Base-by-base conservation (phyloP, 768 basidiomycete genomes). In the Pholiota conissans region DNA sequence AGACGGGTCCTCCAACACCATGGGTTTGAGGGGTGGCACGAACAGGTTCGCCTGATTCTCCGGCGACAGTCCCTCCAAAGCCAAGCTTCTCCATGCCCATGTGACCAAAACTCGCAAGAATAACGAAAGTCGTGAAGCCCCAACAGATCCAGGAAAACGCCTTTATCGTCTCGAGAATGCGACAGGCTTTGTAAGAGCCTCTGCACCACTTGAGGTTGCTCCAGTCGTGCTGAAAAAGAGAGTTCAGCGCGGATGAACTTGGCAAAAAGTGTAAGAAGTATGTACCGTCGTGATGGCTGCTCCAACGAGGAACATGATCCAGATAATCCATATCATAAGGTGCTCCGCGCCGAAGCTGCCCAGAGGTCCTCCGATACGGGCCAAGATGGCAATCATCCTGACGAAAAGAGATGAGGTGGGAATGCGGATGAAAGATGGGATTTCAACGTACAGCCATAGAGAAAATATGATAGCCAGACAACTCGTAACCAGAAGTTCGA, bases 121-220 rank as follows among this genome's bases (percentile, higher is more conserved):
- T 28, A 67, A 86, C 73, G 65, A 81, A 73, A 48, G 81, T 70
- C 16, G 79, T 66, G 34, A 83, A 66, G 60, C 79, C 72, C 79
- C 82, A 90, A 59, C 79, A 78, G 27, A 89, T 79, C 87, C 88
- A 91, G 13, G 84, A 74, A 56, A 88, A 87, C 0, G 84, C 87
- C 39, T 89, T 76, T 70, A 90, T 78, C 1, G 83, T 78, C 4
- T 84, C 83, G 24, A 91, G 78, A 51, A 87, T 67, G 14, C 82
- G 80, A 69, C 90, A 91, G 24, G 73, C 71, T 56, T 74, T 73
- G 34, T 53, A 47, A 64, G 69, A 78, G 29, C 70, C 69, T 57
- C 82, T 78, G 70, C 89, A 90, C 67, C 77, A 83, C n/a, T 74
- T 74, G 7, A 89, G 76, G 58, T 83, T 64, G 24, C 74, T 77